phyloP scores from a whole-genome alignment of 208 protist genomes.

The Lotmaria passim region DNA sequence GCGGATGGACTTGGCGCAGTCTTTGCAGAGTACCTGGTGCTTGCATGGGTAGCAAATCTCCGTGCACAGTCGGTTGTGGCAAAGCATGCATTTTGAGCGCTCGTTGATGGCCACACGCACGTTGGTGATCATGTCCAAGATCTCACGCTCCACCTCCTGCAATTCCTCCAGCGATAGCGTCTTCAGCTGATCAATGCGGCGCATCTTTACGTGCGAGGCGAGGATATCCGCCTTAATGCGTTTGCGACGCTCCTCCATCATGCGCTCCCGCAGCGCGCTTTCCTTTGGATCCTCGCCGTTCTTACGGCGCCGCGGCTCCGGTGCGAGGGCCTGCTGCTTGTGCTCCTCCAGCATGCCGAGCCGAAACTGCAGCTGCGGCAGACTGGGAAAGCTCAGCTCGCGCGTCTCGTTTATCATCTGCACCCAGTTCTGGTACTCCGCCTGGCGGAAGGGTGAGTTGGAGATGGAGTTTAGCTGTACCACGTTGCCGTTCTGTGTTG shows the following conservation, averaged over 20 bases:
- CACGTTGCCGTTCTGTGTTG: constrained; percentile 84
- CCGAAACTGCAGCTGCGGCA: constrained; percentile 82
- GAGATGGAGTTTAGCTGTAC: constrained; percentile 93
- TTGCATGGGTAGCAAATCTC: constrained; percentile 93
- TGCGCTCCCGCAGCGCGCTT: constrained; percentile 50
- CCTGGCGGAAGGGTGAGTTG: constrained; percentile 83
- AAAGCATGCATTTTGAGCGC: constrained; percentile 84
- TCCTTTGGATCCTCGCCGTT: constrained; percentile 60
- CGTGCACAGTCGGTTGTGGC: constrained; percentile 69
- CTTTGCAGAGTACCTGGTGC: constrained; percentile 89
- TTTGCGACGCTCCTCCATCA: constrained; percentile 39
- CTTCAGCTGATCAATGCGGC: constrained; percentile 61
- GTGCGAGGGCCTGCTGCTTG: constrained; percentile 75
- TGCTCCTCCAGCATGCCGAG: constrained; percentile 87
- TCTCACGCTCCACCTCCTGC: constrained; percentile 82
- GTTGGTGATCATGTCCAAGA: constrained; percentile 78
- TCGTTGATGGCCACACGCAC: constrained; percentile 86
- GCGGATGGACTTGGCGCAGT: constrained; percentile 69
- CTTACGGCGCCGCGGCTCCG: constrained; percentile 52
- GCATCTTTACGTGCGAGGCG: constrained; percentile 68
- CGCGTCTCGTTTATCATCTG: constrained; percentile 60
- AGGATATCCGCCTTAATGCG: constrained; percentile 55
- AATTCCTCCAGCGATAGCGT: constrained; percentile 62
- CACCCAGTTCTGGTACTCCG: constrained; percentile 89
- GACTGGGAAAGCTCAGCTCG: constrained; percentile 62